Percentiles rank a stretch among this genome's conserved stretches.
phyloP scores from a whole-genome alignment of 495 filamentous ascomycete genomes.

The Aspergillus mulundensis region DNA sequence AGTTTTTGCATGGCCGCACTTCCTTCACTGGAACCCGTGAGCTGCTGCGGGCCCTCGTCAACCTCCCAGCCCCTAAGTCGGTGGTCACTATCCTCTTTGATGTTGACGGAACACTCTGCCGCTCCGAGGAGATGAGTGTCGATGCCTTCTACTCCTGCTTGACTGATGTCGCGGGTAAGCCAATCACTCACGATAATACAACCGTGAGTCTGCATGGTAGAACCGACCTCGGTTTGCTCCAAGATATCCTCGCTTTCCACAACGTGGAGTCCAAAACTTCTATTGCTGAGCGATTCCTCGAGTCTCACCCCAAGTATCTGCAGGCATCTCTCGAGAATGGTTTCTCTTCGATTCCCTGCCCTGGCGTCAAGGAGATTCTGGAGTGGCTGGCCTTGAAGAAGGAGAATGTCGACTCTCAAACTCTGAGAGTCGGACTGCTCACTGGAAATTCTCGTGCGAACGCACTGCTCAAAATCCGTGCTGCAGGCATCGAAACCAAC shows the following conservation, averaged over 20 bases:
- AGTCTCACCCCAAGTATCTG: constrained; percentile 10
- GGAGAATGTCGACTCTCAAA: neutral
- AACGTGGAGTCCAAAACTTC: neutral
- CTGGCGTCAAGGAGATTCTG: constrained; percentile 6
- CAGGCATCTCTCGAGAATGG: constrained; percentile 12
- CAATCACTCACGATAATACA: constrained; percentile 13
- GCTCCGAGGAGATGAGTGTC: constrained; percentile 16
- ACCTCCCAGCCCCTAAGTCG: constrained; percentile 4
- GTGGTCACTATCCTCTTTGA: constrained; percentile 11
- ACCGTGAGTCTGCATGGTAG: constrained; percentile 13
- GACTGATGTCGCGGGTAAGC: constrained; percentile 11
- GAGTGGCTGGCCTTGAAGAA: constrained; percentile 8
- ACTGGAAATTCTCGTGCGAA: constrained; percentile 16
- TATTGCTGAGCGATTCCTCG: constrained; percentile 4
- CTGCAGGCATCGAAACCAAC: constrained; percentile 8
- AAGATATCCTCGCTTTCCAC: constrained; percentile 11
- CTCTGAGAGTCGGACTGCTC: constrained; percentile 10
- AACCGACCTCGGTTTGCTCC: constrained; percentile 12
- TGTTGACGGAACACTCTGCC: constrained; percentile 16
- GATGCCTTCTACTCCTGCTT: constrained; percentile 15
- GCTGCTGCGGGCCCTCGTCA: constrained; percentile 10
- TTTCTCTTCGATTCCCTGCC: constrained; percentile 1
- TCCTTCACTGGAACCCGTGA: constrained; percentile 11
- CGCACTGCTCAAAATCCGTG: constrained; percentile 10
- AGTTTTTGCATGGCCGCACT: constrained; percentile 11